phyloP scores from a whole-genome alignment of 176 grass and related monocot genomes.

The Cenchrus fungigraminus region DNA sequence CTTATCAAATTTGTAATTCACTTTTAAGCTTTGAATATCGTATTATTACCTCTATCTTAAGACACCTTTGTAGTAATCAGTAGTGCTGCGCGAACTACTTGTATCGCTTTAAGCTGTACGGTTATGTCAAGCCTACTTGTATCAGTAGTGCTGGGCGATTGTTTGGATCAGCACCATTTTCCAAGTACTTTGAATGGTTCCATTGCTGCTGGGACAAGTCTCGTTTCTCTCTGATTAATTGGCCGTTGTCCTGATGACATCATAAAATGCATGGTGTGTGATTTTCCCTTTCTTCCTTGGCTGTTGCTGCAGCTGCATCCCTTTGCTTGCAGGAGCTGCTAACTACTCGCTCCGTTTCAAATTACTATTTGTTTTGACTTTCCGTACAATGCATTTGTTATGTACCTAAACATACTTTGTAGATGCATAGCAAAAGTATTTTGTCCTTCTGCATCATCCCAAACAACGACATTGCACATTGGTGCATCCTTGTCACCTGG shows the following conservation, averaged over 20 bases:
- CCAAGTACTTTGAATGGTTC: constrained; percentile 10
- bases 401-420: no score
- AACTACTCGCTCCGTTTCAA: no score
- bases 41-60: constrained; percentile 28
- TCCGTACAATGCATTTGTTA: no score
- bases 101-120: constrained; percentile 15
- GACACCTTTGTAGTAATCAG: constrained; percentile 12
- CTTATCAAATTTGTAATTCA: constrained; percentile 26
- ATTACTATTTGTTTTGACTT: no score
- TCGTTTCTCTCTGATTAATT: not conserved
- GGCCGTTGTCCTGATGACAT: not conserved
- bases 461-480: no score
- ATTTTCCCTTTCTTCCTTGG: not conserved
- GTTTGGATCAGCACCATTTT: constrained; percentile 25
- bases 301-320: not conserved
- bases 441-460: no score
- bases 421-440: no score
- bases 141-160: not conserved
- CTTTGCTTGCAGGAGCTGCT: not conserved
- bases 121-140: not conserved
- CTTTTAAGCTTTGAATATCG: constrained; percentile 22
- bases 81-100: not conserved
- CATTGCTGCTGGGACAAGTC: not conserved
- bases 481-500: no score
- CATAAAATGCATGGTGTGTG: not conserved